Base-by-base conservation (phyloP, 2,329 filamentous ascomycete species). In the Phyllosticta paracitricarpa region DNA sequence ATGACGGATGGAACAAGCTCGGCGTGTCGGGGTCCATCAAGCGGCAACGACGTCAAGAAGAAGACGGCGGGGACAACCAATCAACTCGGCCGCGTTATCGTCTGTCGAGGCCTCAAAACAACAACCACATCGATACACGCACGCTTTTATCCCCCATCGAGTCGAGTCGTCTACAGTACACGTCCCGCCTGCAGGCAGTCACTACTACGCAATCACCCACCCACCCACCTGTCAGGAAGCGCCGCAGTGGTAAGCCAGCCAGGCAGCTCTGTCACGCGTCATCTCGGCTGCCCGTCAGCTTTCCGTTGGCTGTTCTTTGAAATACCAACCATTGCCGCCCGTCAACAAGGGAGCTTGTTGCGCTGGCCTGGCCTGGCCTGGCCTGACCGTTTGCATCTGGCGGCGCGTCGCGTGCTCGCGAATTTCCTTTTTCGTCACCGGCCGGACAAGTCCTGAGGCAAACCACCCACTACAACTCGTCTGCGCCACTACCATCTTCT, bases 1-100 rank as follows among this genome's bases (percentile, higher is more conserved):
- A 60, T 60, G 59, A 57, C 56, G 55, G 53, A 54, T 59, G 54
- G 59, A n/a, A 25, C 54, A 55, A 61, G 59, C 56, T 61, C 57
- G 52, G 57, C 54, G 58, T 28, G 58, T 55, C 53, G 40, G 58
- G 52, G 51, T 30, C 57, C 58, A 54, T 25, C 24, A 54, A 60
- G 52, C 33, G 28, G 9, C 28, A 55, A 48, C 40, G 40, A 48
- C 40, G 40, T 48, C 40, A n/a, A 48, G 40, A 48, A 5, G 14
- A 48, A 4, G 17, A 14, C 5, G 10, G 10, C 33, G 33, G 40
- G 58, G 22, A 51, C 35, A 51, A 48, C 58, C 58, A 60, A 60
- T 60, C 58, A 60, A 40, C 33, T 25, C 48, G 52, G 25, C 10
- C 58, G 58, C 52, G 53, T 60, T 60, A 25, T 33, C 12, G 40